These are phyloP conservation scores for Diaporthe citriasiana DNA, from an alignment of 2,329 filamentous ascomycete genomes.

Conservation along the genomic window DNA sequence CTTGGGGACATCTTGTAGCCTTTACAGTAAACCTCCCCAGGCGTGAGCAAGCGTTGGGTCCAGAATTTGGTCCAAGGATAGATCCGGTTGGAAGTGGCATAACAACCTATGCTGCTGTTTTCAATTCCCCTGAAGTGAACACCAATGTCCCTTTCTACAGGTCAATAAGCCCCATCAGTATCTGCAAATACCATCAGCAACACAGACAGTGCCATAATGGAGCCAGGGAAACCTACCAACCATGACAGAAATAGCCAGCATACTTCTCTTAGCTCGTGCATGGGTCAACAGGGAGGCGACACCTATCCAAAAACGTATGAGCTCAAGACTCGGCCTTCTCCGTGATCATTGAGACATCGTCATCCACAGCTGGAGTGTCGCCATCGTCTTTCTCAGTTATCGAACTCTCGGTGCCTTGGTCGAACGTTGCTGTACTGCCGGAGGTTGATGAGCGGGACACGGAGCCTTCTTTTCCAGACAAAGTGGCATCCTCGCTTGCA, in stretches of 20 bases:
- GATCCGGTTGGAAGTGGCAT: neutral
- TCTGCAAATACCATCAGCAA: neutral
- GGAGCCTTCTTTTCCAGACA: slow-evolving; percentile 8
- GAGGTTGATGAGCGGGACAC: slow-evolving; percentile 28
- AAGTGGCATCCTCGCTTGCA: slow-evolving; percentile 4
- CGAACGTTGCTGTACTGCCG: slow-evolving; percentile 30
- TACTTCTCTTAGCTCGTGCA: neutral
- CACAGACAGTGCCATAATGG: neutral
- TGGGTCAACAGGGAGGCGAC: neutral
- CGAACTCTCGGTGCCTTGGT: neutral
- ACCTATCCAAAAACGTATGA: slow-evolving; percentile 9
- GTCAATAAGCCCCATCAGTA: neutral
- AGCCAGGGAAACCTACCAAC: neutral
- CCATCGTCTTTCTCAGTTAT: neutral
- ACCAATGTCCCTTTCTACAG: neutral
- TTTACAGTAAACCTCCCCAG: neutral
- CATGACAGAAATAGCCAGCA: neutral
- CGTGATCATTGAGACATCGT: slow-evolving; percentile 8
- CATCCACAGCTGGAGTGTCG: slow-evolving; percentile 2
- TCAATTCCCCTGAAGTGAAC: neutral
- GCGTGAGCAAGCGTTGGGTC: neutral
- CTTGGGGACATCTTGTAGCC: neutral
- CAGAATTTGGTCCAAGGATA: neutral
- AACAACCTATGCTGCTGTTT: neutral
- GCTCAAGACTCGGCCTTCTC: slow-evolving; percentile 8